Evolutionary conservation across 331 rosid genomes (phyloP).

Genomic region (Cydonia oblonga): DNA sequence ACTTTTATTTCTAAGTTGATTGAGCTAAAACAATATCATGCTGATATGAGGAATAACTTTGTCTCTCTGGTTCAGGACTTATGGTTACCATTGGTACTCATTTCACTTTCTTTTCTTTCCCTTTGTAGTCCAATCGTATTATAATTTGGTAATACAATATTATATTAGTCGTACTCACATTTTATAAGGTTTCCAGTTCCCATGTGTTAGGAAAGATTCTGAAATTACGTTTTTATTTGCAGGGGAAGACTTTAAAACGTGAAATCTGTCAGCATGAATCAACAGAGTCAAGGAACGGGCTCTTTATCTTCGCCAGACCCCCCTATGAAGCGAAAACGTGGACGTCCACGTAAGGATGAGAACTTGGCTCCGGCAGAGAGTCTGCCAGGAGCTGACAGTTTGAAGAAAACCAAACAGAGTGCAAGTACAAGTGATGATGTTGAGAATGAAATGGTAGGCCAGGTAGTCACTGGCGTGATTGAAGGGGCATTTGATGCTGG

Average conservation of each 20-base stretch:
- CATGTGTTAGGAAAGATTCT: not conserved
- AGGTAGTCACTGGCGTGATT: constrained; percentile 44
- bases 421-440: constrained; percentile 2
- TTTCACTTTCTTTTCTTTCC: not conserved
- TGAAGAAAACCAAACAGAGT: constrained; percentile 12
- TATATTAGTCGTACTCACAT: too few species aligned
- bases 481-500: constrained; percentile 50
- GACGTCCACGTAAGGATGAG: constrained; percentile 59
- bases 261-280: constrained; percentile 31
- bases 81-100: not conserved
- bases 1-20: not conserved
- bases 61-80: not conserved
- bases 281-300: constrained; percentile 27
- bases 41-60: not conserved
- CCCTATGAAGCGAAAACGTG: constrained; percentile 61
- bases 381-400: constrained; percentile 8
- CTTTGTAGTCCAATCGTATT: not conserved
- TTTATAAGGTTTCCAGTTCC: not conserved
- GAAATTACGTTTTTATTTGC: constrained; percentile 6
- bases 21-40: not conserved
- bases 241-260: constrained; percentile 6
- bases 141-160: not conserved
- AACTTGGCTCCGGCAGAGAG: constrained; percentile 11
- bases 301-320: constrained; percentile 13
- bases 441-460: constrained; percentile 42